phyloP scores from a whole-genome alignment of 805 yeast genomes.

The Yarrowia sp. region DNA sequence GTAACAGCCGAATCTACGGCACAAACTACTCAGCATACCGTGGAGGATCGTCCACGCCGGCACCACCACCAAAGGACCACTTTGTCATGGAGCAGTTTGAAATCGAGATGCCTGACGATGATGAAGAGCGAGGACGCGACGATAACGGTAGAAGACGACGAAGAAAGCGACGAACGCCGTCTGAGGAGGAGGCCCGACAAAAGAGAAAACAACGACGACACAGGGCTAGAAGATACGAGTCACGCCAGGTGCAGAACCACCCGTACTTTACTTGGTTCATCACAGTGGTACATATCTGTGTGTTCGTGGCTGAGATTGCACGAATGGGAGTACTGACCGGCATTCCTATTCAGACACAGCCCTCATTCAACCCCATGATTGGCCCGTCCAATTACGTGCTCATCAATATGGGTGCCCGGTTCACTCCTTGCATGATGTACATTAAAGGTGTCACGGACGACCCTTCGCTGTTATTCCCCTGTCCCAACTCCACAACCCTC shows the following conservation, averaged over 20 bases:
- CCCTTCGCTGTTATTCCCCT: conserved; percentile 52
- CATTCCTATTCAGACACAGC: conserved; percentile 62
- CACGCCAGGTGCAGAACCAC: conserved; percentile 18
- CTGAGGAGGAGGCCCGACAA: conserved; percentile 19
- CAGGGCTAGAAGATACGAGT: conserved; percentile 14
- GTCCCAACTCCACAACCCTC: conserved; percentile 61
- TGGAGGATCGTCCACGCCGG: neutral
- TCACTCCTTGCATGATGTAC: conserved; percentile 65
- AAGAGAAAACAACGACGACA: conserved; percentile 19
- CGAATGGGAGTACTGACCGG: conserved; percentile 61
- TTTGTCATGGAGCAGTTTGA: conserved; percentile 20
- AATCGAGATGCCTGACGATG: conserved; percentile 10
- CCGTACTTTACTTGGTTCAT: conserved; percentile 39
- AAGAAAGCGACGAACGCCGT: conserved; percentile 12
- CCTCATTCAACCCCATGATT: conserved; percentile 73
- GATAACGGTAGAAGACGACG: conserved; percentile 9
- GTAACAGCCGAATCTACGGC: conserved; percentile 19
- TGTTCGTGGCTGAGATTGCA: conserved; percentile 61
- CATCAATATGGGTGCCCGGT: conserved; percentile 69
- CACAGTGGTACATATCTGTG: conserved; percentile 44
- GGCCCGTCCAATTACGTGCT: conserved; percentile 69
- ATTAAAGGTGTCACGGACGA: conserved; percentile 52
- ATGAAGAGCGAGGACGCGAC: neutral
- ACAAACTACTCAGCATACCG: conserved; percentile 23
- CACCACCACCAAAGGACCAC: conserved; percentile 15